Base-by-base conservation (phyloP, 257 asterid genomes). In the Nicotiana tabacum region DNA sequence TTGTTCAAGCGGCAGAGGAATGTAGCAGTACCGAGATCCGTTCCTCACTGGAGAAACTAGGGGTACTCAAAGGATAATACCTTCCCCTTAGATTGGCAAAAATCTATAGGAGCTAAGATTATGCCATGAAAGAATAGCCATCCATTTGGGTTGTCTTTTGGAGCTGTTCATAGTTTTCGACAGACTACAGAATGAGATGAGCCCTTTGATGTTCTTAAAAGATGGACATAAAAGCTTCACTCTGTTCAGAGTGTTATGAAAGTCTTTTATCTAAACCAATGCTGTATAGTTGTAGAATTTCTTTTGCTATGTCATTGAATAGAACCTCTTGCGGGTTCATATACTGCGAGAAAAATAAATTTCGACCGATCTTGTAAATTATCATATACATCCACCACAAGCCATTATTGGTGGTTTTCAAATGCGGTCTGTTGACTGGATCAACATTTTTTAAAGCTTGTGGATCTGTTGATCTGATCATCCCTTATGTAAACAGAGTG, bases 21-120 rank as follows among this genome's bases (percentile, higher is more conserved):
- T 90, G 88, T 67, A 86, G 86, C 89, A 85, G 90, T 77, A 66
- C 88, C 0, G 96, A 91, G 17, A 85, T 95, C 76, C 91, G 93
- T 46, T 83, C 87, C 61, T 87, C 86, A 16, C 55, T 95, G 86
- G 92, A 88, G 82, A 89, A 89, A 77, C 87, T 88, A 43, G 87
- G 82, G 66, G 88, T 89, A 80, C 83, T 93, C 85, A 86, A 85
- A 84, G 92, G 81, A 87, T 89, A 81, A 12, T 1, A 12, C 30
- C 77, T 78, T 56, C 53, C 55, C 56, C 32, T 27, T 74, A 12
- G 21, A 74, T 74, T 27, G 80, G 16, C 62, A 3, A 48, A 72
- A 21, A 72, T n/a, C 39, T 12, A 24, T 48, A 1, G 6, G 61
- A 48, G 64, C 46, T 51, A 51, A 51, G 24, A 48, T 3, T 74